Conservation (phyloP, 805 yeast species). For the Diddensiella caesifluorescens region DNA sequence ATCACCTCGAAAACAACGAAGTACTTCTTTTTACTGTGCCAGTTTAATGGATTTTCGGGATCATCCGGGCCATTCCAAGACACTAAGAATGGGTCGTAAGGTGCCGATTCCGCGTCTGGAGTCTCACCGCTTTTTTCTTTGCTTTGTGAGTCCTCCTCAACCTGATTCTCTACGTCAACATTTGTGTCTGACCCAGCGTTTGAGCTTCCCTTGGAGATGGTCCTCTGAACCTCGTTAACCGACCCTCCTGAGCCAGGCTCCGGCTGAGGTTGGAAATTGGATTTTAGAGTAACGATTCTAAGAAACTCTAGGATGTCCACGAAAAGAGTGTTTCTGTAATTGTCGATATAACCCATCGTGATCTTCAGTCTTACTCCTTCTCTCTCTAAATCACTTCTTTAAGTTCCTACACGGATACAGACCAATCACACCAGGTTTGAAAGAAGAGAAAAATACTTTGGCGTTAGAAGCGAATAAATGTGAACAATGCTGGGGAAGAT, state of each 20-base stretch:
- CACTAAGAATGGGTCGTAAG: conserved; percentile 24
- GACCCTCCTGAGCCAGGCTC: neutral
- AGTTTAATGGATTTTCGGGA: conserved; percentile 46
- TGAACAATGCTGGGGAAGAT: no score
- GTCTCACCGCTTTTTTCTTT: neutral
- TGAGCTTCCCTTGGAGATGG: neutral
- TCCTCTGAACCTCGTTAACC: neutral
- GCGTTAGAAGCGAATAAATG: no score
- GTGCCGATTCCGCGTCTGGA: neutral
- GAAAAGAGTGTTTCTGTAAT: conserved; percentile 4
- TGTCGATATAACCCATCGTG: conserved; percentile 8
- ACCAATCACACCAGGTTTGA: no score
- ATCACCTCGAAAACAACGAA: conserved; percentile 38
- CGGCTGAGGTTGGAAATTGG: neutral
- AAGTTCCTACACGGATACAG: no score
- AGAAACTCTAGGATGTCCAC: conserved; percentile 7
- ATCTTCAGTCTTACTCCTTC: neutral
- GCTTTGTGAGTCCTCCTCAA: neutral
- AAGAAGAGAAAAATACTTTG: no score
- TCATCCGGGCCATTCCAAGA: conserved; percentile 32
- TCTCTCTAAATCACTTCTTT: no score
- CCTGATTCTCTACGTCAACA: neutral
- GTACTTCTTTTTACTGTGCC: conserved; percentile 42
- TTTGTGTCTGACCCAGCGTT: neutral
- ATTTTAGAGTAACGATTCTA: conserved; percentile 1